Conservation (phyloP, 2,329 filamentous ascomycete genomes). For the Microcyclospora tardicrescens region DNA sequence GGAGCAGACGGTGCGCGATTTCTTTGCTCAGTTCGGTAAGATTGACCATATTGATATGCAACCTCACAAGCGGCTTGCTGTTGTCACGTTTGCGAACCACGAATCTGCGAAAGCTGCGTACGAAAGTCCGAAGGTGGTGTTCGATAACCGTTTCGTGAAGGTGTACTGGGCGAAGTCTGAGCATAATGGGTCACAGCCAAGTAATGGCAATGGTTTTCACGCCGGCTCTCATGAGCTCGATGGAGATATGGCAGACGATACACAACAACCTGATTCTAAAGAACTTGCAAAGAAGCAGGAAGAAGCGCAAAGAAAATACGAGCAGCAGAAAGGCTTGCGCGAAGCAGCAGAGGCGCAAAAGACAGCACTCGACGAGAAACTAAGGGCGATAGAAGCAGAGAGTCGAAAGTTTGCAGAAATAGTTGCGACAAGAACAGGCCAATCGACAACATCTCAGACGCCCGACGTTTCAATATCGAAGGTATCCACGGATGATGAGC, state of each 20-base stretch:
- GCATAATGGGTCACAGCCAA: slow-evolving; percentile 9
- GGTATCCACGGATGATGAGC: slow-evolving; percentile 23
- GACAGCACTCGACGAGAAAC: slow-evolving; percentile 51
- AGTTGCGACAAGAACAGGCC: slow-evolving; percentile 42
- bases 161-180: slow-evolving; percentile 59
- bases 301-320: slow-evolving; percentile 56
- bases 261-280: slow-evolving; percentile 47
- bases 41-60: slow-evolving; percentile 54
- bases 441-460: slow-evolving; percentile 14
- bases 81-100: slow-evolving; percentile 57
- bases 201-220: slow-evolving; percentile 5
- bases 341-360: slow-evolving; percentile 50
- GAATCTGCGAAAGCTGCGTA: slow-evolving; percentile 57
- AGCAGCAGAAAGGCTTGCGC: slow-evolving; percentile 51
- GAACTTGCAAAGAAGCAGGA: slow-evolving; percentile 57
- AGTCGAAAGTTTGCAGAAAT: slow-evolving; percentile 49
- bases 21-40: slow-evolving; percentile 60
- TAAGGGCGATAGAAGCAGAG: slow-evolving; percentile 53
- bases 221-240: slow-evolving; percentile 1
- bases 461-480: slow-evolving; percentile 1
- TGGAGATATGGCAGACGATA: slow-evolving; percentile 14
- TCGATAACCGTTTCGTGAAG: slow-evolving; percentile 76
- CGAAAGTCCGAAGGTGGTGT: slow-evolving; percentile 64
- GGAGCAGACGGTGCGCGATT: slow-evolving; percentile 51
- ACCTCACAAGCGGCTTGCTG: slow-evolving; percentile 51